Evolutionary conservation across 352 stramenopile species (phyloP).

Genomic region (Phytophthora boehmeriae): DNA sequence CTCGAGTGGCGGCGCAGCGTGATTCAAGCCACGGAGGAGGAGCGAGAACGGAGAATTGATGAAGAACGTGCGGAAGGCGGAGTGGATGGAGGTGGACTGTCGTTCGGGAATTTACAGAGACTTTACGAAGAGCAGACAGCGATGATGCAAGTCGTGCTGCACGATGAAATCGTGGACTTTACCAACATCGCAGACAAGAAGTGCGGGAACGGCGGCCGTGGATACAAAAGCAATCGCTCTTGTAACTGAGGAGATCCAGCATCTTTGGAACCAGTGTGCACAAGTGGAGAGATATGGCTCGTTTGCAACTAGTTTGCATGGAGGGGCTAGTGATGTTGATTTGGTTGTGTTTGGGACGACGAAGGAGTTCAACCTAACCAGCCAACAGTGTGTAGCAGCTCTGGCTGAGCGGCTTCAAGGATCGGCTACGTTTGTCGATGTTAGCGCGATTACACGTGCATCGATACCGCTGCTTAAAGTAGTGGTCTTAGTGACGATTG

Average conservation of each 20-base stretch:
- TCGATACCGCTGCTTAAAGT: constrained; percentile 84
- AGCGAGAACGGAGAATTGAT: constrained; percentile 72
- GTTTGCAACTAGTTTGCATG: constrained; percentile 73
- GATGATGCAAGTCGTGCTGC: constrained; percentile 78
- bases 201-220: constrained; percentile 36
- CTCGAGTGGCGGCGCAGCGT: constrained; percentile 69
- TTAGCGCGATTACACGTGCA: constrained; percentile 76
- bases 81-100: constrained; percentile 38
- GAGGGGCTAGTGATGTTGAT: constrained; percentile 75
- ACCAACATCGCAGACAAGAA: constrained; percentile 48
- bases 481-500: constrained; percentile 47
- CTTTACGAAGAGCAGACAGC: constrained; percentile 83
- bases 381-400: constrained; percentile 60
- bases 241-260: constrained; percentile 48
- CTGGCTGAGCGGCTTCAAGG: constrained; percentile 34
- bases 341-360: constrained; percentile 79
- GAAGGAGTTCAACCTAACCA: constrained; percentile 44
- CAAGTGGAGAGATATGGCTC: constrained; percentile 79
- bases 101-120: constrained; percentile 71
- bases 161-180: constrained; percentile 78
- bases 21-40: constrained; percentile 75
- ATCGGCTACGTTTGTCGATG: constrained; percentile 43
- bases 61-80: constrained; percentile 44
- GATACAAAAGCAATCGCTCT: constrained; percentile 61
- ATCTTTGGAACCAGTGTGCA: constrained; percentile 49